Conservation (phyloP, 2,329 filamentous ascomycete species). For the Iodosphaeria phyllophila region DNA sequence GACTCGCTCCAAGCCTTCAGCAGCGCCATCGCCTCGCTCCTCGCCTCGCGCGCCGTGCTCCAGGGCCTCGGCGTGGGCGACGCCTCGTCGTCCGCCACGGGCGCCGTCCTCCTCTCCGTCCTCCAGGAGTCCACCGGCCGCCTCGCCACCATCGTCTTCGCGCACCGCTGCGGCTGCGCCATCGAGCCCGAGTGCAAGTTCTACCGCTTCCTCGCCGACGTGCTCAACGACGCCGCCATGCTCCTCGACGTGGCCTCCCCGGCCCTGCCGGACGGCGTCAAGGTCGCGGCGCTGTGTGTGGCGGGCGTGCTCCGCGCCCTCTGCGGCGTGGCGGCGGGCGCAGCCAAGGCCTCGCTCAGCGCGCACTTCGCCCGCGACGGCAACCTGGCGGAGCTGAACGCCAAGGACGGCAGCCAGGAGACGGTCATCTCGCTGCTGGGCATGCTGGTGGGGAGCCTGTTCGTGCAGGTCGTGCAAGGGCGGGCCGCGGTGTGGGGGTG, state of each 20-base stretch:
- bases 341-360: conserved; percentile 77
- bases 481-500: conserved; percentile 54
- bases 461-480: conserved; percentile 59
- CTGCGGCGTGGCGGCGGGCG: conserved; percentile 80
- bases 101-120: conserved; percentile 65
- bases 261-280: conserved; percentile 37
- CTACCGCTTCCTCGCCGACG: conserved; percentile 70
- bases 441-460: conserved; percentile 65
- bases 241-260: conserved; percentile 73
- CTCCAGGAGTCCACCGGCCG: conserved; percentile 67
- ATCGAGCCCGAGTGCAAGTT: conserved; percentile 84
- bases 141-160: conserved; percentile 72
- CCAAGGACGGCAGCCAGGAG: conserved; percentile 80
- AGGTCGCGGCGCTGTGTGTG: conserved; percentile 28
- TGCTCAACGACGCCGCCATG: conserved; percentile 77
- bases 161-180: conserved; percentile 60
- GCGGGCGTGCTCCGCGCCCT: conserved; percentile 37
- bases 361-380: conserved; percentile 78
- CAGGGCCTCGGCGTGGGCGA: conserved; percentile 70
- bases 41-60: conserved; percentile 69
- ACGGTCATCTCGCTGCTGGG: conserved; percentile 80
- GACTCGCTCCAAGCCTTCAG: conserved; percentile 76
- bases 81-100: conserved; percentile 58
- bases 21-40: conserved; percentile 59
- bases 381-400: conserved; percentile 85